Base-by-base conservation (phyloP, 306 rosid species). In the Acmispon strigosus region DNA sequence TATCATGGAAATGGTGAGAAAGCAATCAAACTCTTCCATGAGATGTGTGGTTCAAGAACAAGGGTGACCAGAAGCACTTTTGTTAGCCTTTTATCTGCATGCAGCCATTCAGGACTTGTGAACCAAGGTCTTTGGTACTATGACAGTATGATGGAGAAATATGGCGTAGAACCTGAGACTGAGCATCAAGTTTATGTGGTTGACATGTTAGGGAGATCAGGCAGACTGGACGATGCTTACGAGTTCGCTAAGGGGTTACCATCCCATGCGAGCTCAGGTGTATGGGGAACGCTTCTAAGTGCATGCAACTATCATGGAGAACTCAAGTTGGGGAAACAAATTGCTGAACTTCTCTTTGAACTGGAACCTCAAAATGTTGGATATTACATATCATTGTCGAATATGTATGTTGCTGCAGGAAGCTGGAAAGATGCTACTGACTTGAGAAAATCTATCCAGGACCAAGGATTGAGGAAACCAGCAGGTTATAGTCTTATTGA, bases 341-440 rank as follows among this genome's bases (percentile, higher is more conserved):
- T 86, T 62, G 87, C 86, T 52, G 70, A 83, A 66, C 36, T 14
- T 72, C 82, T 86, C 41, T 86, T 86, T 69, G 56, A 83, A 70
- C 1, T 78, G 41, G 87, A 83, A 27, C 90, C 90, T 64, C 76
- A 69, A 51, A 86, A 86, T 81, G 86, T 65, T 75, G 90, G 86
- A 60, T 83, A 86, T 76, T 83, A 83, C 71, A 83, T 86, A 81
- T 78, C 82, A 19, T 65, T 86, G 66, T 76, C 87, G 15, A 86
- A 86, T 60, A 86, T 86, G 90, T 86, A 83, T 47, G 87, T 81
- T 78, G 87, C 86, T 41, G 77, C 72, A 32, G 90, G 90, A 81
- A 81, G 86, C 63, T 86, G 90, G 90, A 86, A 81, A 74, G 87
- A 86, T 68, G 90, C 90, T 18, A 75, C 64, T 16, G 83, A 86